These are phyloP conservation scores for Thelephora aurantiotincta DNA, from an alignment of 768 basidiomycete genomes.

Conservation along the genomic window DNA sequence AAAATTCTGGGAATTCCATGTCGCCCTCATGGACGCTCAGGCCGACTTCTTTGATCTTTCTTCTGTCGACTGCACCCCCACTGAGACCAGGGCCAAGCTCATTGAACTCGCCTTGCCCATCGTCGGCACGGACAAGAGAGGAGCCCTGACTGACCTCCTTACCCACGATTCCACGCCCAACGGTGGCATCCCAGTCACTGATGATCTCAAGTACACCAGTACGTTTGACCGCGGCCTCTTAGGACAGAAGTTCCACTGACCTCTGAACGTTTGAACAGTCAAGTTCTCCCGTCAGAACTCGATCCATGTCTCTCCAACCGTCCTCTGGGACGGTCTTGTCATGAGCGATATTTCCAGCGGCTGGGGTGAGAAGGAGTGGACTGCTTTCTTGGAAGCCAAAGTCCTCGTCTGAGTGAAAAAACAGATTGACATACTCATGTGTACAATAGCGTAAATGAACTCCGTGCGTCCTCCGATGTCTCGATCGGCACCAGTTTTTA, in stretches of 20 bases:
- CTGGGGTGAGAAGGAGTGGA: constrained; percentile 78
- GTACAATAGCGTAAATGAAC: background rate
- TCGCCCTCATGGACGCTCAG: constrained; percentile 59
- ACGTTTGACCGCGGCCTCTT: constrained; percentile 14
- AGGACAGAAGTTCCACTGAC: background rate
- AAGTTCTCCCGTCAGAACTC: constrained; percentile 86
- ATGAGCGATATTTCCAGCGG: constrained; percentile 64
- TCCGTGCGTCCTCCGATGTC: constrained; percentile 3
- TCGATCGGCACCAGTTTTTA: background rate
- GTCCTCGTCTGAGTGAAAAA: constrained; percentile 24
- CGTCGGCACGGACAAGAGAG: constrained; percentile 33
- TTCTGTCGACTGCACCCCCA: constrained; percentile 45
- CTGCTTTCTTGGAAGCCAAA: constrained; percentile 50
- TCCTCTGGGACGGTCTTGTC: constrained; percentile 62
- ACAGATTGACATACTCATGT: background rate
- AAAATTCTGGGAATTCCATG: constrained; percentile 70
- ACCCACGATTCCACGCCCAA: constrained; percentile 51
- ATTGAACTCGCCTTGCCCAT: constrained; percentile 40
- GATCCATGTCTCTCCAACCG: constrained; percentile 83
- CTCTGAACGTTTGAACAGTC: constrained; percentile 44
- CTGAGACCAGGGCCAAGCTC: constrained; percentile 65
- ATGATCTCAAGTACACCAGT: constrained; percentile 87
- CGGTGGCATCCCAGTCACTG: constrained; percentile 70
- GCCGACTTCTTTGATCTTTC: constrained; percentile 73
- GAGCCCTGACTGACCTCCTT: constrained; percentile 47